A percentile compares a stretch with the other conserved stretches of the same genome.
These are phyloP conservation scores for Arachnopeziza araneosa DNA, from an alignment of 2,329 filamentous ascomycete genomes.

Conservation along the genomic window DNA sequence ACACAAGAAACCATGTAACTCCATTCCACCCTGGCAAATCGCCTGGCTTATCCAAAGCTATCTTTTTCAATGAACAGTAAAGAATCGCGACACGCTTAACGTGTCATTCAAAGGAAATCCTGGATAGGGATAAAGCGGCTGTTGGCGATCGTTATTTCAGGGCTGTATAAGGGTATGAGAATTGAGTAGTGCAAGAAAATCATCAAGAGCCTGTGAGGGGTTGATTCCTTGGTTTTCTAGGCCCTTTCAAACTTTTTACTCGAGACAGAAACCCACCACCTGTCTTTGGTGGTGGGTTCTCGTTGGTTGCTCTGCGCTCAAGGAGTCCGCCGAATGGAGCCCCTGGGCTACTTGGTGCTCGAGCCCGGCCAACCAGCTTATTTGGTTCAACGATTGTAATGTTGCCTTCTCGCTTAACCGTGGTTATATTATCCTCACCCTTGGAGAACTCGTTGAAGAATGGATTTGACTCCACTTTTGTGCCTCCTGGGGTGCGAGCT, in stretches of 20 bases:
- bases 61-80: neutral
- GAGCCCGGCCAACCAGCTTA: conserved; percentile 22
- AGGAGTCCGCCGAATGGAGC: conserved; percentile 39
- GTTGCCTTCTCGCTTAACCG: conserved; percentile 50
- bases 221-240: conserved; percentile 41
- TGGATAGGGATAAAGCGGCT: neutral
- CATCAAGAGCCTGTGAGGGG: neutral
- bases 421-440: conserved; percentile 44
- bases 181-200: neutral
- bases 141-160: neutral
- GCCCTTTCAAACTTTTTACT: conserved; percentile 75
- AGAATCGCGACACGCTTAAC: neutral
- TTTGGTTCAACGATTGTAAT: conserved; percentile 34
- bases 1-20: neutral
- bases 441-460: conserved; percentile 76
- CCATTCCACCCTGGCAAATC: neutral
- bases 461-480: conserved; percentile 56
- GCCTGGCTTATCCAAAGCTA: neutral
- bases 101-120: neutral
- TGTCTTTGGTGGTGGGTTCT: conserved; percentile 34
- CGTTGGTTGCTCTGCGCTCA: conserved; percentile 61
- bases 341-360: conserved; percentile 52
- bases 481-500: conserved; percentile 31
- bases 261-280: conserved; percentile 65
- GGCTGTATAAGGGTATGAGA: neutral